Conservation (phyloP, 2,329 filamentous ascomycete genomes). For the Claviceps cyperi region DNA sequence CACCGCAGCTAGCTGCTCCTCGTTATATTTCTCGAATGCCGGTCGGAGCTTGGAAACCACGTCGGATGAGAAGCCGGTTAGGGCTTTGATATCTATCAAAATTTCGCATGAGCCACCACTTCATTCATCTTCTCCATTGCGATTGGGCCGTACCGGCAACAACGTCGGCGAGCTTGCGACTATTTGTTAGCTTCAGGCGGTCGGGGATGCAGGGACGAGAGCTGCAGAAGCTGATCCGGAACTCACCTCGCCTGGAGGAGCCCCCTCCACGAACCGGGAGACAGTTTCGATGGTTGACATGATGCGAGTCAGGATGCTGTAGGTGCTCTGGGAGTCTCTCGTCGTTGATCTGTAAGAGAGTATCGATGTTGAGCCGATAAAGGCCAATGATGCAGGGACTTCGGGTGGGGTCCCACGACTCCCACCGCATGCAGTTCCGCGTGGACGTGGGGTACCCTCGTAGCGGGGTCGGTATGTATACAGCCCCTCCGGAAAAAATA, state of each 20-base stretch:
- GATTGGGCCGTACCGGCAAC: constrained; percentile 51
- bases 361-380: no score
- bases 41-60: constrained; percentile 61
- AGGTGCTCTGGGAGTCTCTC: background rate
- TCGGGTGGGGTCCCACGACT: no score
- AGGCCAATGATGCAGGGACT: no score
- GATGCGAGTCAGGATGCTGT: constrained; percentile 1
- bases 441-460: no score
- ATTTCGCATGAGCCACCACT: background rate
- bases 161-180: constrained; percentile 69
- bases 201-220: constrained; percentile 7
- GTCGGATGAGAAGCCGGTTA: constrained; percentile 56
- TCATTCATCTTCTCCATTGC: background rate
- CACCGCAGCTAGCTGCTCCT: constrained; percentile 78
- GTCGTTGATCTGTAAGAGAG: no score
- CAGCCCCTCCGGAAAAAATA: no score
- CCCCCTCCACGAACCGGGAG: constrained; percentile 82
- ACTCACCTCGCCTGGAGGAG: constrained; percentile 86
- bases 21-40: constrained; percentile 89
- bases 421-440: no score
- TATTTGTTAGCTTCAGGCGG: constrained; percentile 15
- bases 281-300: constrained; percentile 32
- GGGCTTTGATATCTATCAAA: constrained; percentile 69
- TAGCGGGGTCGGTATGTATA: no score
- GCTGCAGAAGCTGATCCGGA: constrained; percentile 6